A percentile compares a stretch with the other conserved stretches of the same genome.
phyloP scores from a whole-genome alignment of 306 rosid species.

The Arachis hypogaea region DNA sequence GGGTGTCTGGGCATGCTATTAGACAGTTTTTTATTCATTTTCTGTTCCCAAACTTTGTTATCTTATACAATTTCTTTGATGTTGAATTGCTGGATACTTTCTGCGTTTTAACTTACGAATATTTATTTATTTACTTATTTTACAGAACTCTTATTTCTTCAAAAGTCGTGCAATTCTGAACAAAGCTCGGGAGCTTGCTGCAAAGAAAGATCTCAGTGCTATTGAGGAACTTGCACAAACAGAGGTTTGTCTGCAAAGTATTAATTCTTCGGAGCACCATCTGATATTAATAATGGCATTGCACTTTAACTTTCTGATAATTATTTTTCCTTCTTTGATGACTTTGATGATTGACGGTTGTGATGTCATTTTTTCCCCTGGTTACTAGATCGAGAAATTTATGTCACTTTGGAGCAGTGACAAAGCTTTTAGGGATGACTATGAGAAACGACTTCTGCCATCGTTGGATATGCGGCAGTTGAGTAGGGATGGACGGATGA shows the following conservation, averaged over 20 bases:
- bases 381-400: conserved; percentile 62
- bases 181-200: conserved; percentile 70
- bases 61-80: conserved; percentile 8
- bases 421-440: conserved; percentile 77
- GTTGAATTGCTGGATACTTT: not conserved
- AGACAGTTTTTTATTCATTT: not conserved
- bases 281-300: not conserved
- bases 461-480: conserved; percentile 73
- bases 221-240: conserved; percentile 60
- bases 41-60: not conserved
- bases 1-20: conserved; percentile 11
- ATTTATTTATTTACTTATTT: conserved; percentile 1
- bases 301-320: conserved; percentile 1
- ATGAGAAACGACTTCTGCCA: conserved; percentile 70
- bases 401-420: conserved; percentile 72
- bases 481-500: conserved; percentile 90
- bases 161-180: conserved; percentile 65
- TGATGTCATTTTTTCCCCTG: conserved; percentile 13
- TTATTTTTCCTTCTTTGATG: not conserved
- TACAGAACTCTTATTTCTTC: conserved; percentile 68
- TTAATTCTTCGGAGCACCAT: not conserved
- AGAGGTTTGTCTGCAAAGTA: conserved; percentile 60
- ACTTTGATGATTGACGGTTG: conserved; percentile 4
- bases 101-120: conserved; percentile 4
- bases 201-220: conserved; percentile 62